A percentile compares a stretch with the other conserved stretches of the same genome.
These are phyloP conservation scores for Cryphonectria radicalis DNA, from an alignment of 2,329 filamentous ascomycete species.

Conservation along the genomic window DNA sequence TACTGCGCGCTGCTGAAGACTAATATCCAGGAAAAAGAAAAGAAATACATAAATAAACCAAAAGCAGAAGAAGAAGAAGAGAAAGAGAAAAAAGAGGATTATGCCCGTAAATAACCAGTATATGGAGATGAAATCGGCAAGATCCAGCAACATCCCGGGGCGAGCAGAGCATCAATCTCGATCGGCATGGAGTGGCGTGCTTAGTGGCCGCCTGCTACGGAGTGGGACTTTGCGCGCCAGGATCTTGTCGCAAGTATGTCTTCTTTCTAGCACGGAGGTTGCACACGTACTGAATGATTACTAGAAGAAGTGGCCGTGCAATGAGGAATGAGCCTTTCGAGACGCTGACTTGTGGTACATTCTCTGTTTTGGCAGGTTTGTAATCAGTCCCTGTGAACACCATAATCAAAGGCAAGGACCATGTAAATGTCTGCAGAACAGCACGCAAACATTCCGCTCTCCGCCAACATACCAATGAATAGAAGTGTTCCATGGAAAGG, in stretches of 20 bases:
- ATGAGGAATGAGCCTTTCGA: neutral
- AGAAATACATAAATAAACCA: no score
- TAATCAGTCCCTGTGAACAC: no score
- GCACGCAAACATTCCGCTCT: no score
- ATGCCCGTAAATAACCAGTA: neutral
- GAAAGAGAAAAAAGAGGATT: no score
- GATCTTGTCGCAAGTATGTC: neutral
- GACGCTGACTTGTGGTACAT: neutral
- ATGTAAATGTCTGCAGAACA: no score
- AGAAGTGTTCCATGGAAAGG: no score
- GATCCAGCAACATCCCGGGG: neutral
- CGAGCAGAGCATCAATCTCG: neutral
- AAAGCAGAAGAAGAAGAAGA: no score
- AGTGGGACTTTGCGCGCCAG: neutral
- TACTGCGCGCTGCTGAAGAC: no score
- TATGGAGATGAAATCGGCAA: neutral
- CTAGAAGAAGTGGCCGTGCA: neutral
- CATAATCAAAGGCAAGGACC: no score
- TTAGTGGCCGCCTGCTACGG: neutral
- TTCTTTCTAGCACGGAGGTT: neutral
- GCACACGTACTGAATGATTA: neutral
- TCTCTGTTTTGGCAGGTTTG: no score
- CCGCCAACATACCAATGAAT: no score
- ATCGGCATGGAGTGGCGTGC: neutral
- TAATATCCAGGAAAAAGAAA: no score